Evolutionary conservation across 352 stramenopile species (phyloP).

Genomic region (Globisporangium acanthophoron): DNA sequence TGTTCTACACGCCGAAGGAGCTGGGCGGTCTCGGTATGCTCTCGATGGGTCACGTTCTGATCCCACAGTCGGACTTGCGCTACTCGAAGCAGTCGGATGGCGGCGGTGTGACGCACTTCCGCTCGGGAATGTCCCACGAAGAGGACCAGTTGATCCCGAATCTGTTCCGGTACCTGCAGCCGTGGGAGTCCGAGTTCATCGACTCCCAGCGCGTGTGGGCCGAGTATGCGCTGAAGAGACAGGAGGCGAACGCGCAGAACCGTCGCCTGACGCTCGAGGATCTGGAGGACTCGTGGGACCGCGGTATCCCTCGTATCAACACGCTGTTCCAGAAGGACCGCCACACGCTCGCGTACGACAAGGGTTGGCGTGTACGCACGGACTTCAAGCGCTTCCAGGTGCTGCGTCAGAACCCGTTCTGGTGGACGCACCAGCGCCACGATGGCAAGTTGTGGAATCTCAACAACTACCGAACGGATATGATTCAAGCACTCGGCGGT

Average conservation of each 20-base stretch:
- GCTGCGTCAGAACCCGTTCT: constrained; percentile 97
- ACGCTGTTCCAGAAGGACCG: constrained; percentile 97
- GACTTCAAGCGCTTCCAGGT: constrained; percentile 99
- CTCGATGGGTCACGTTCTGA: constrained; percentile 99
- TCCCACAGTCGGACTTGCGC: constrained; percentile 98
- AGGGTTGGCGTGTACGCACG: constrained; percentile 98
- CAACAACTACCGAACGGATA: constrained; percentile 99
- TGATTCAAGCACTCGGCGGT: constrained; percentile 99
- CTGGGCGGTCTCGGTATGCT: constrained; percentile 99
- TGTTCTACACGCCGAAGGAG: constrained; percentile 99
- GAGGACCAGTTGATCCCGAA: constrained; percentile 99
- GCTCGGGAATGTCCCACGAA: constrained; percentile 95
- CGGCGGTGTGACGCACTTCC: constrained; percentile 98
- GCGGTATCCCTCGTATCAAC: constrained; percentile 97
- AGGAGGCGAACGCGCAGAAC: constrained; percentile 99
- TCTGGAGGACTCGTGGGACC: constrained; percentile 99
- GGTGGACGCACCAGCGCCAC: constrained; percentile 98
- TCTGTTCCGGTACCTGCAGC: constrained; percentile 98
- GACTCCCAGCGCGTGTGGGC: constrained; percentile 99
- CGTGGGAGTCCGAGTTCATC: constrained; percentile 98
- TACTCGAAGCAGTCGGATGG: constrained; percentile 99
- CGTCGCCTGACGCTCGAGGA: constrained; percentile 98
- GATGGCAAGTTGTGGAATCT: constrained; percentile 99
- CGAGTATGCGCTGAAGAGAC: constrained; percentile 99
- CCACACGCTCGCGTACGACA: constrained; percentile 99